phyloP scores from a whole-genome alignment of 306 rosid genomes.

The Corylus avellana region DNA sequence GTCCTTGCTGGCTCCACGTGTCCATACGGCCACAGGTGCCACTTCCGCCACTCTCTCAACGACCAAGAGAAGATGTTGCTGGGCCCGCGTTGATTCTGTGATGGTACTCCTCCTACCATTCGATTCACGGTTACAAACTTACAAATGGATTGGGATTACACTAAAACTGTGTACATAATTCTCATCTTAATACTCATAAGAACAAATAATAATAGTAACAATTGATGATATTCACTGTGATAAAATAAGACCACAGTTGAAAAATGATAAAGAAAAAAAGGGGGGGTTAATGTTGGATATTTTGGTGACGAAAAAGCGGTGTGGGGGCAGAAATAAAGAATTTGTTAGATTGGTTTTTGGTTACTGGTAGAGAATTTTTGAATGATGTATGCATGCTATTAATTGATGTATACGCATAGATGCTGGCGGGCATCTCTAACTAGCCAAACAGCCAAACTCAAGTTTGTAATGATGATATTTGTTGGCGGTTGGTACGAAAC shows the following conservation, averaged over 20 bases:
- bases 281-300: not conserved
- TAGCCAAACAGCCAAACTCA: not conserved
- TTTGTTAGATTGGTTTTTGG: not conserved
- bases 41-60: constrained; percentile 91
- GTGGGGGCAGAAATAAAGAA: not conserved
- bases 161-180: not conserved
- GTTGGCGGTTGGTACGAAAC: not conserved
- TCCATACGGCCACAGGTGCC: constrained; percentile 94
- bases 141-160: not conserved
- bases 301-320: not conserved
- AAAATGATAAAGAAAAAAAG: not conserved
- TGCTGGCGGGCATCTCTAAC: not conserved
- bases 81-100: not conserved
- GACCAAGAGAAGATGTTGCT: constrained; percentile 54
- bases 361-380: not conserved
- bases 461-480: not conserved
- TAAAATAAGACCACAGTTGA: too few relatives aligned
- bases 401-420: not conserved
- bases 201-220: not conserved
- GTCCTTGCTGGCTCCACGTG: constrained; percentile 67
- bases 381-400: not conserved
- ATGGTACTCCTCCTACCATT: too few relatives aligned
- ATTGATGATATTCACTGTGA: too few relatives aligned
- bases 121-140: too few relatives aligned
- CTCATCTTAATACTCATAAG: not conserved